Percentiles rank a stretch among this genome's conserved stretches.
Conservation (phyloP, 768 basidiomycete genomes). For the Trametes elegans region DNA sequence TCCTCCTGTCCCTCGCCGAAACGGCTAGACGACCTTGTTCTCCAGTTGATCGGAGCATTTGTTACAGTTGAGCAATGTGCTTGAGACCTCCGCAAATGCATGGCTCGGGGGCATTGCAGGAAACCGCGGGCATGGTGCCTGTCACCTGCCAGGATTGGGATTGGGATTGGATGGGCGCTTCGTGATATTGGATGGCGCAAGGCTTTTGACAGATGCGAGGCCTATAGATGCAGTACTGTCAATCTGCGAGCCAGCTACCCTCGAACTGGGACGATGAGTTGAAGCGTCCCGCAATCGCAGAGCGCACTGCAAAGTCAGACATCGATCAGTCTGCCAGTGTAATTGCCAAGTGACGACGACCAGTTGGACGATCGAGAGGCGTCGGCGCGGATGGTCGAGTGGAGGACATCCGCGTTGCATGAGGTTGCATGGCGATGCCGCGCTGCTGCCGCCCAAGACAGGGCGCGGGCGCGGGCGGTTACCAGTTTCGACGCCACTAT, state of each 20-base stretch:
- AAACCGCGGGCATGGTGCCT: too few species aligned
- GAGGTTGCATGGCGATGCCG: neutral
- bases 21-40: neutral
- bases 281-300: neutral
- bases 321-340: neutral
- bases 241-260: neutral
- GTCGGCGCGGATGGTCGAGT: neutral
- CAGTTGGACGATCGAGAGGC: neutral
- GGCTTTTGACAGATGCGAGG: neutral
- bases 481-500: slow-evolving; percentile 2
- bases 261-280: neutral
- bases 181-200: neutral
- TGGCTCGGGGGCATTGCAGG: neutral
- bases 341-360: neutral
- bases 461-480: neutral
- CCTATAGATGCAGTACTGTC: neutral
- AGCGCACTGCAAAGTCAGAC: neutral
- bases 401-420: neutral
- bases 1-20: neutral
- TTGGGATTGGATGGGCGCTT: neutral
- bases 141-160: too few species aligned
- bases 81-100: neutral
- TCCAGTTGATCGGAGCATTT: neutral
- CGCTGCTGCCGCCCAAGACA: too few species aligned
- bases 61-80: too few species aligned